These are phyloP conservation scores for Phytophthora meadii DNA, from an alignment of 352 stramenopile species.

Conservation along the genomic window DNA sequence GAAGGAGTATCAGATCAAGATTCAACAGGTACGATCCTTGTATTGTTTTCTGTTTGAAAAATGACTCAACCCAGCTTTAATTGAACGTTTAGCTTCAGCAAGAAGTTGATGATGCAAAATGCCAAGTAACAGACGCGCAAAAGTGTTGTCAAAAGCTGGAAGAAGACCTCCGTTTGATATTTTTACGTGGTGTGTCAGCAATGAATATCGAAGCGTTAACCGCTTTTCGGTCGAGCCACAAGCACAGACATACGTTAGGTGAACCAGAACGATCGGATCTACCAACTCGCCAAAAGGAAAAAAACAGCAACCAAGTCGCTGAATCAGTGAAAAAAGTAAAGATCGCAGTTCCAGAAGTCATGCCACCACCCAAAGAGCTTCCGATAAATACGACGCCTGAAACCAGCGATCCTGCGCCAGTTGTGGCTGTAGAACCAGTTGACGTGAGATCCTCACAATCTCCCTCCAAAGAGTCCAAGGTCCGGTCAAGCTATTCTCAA, in stretches of 20 bases:
- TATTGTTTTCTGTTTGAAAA: neutral
- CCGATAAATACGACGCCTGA: slow-evolving; percentile 2
- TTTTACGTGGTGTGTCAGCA: slow-evolving; percentile 70
- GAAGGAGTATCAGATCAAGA: slow-evolving; percentile 53
- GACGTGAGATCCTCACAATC: neutral
- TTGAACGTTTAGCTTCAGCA: slow-evolving; percentile 39
- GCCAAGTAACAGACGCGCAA: slow-evolving; percentile 41
- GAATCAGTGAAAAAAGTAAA: neutral
- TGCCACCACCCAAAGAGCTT: slow-evolving; percentile 2
- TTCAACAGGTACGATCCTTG: slow-evolving; percentile 38
- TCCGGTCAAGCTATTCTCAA: slow-evolving; percentile 11
- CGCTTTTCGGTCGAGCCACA: slow-evolving; percentile 66
- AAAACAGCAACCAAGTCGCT: slow-evolving; percentile 2
- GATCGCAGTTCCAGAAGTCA: neutral
- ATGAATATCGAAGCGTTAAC: slow-evolving; percentile 83
- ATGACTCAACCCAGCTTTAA: slow-evolving; percentile 5
- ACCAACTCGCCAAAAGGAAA: slow-evolving; percentile 2
- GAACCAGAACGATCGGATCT: slow-evolving; percentile 8
- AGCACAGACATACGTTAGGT: slow-evolving; percentile 17
- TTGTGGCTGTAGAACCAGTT: neutral
- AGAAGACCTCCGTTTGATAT: slow-evolving; percentile 70
- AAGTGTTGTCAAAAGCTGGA: slow-evolving; percentile 58
- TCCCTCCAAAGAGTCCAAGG: neutral
- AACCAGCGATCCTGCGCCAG: neutral
- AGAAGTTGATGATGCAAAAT: slow-evolving; percentile 49